Percentiles rank a stretch among this genome's conserved stretches.
Evolutionary conservation across 2,329 filamentous ascomycete species (phyloP).

Genomic region (Alternaria atra): DNA sequence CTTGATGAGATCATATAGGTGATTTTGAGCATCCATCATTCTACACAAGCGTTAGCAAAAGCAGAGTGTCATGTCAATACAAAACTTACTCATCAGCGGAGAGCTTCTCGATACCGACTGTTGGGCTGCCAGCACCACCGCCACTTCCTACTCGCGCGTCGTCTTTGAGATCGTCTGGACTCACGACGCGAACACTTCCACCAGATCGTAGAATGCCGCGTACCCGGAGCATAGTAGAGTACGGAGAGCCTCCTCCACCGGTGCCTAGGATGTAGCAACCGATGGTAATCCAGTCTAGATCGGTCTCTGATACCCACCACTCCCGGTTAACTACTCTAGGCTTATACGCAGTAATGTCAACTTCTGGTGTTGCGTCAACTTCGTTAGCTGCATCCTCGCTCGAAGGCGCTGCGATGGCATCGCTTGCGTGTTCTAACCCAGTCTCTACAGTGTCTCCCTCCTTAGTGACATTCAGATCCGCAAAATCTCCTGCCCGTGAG

Average conservation of each 20-base stretch:
- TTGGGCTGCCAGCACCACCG: constrained; percentile 56
- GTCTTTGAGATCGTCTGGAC: constrained; percentile 55
- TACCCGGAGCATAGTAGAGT: constrained; percentile 55
- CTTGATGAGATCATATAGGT: constrained; percentile 46
- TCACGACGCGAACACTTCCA: constrained; percentile 53
- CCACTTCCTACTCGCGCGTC: constrained; percentile 57
- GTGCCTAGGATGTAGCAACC: constrained; percentile 61
- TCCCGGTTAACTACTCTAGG: constrained; percentile 51
- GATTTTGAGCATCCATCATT: constrained; percentile 51
- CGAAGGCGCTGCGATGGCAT: constrained; percentile 22
- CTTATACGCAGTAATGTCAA: constrained; percentile 50
- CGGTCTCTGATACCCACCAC: constrained; percentile 58
- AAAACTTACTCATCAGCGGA: constrained; percentile 52
- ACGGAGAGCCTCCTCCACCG: constrained; percentile 59
- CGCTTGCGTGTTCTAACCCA: constrained; percentile 9
- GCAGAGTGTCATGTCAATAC: not conserved
- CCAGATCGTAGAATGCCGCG: constrained; percentile 53
- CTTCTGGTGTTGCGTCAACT: constrained; percentile 25
- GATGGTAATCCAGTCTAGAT: constrained; percentile 57
- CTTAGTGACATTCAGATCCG: constrained; percentile 32
- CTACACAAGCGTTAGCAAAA: constrained; percentile 20
- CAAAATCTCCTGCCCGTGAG: constrained; percentile 41
- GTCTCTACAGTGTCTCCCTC: constrained; percentile 24
- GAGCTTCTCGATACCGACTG: constrained; percentile 55
- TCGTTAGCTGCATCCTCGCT: constrained; percentile 26